Evolutionary conservation across 495 filamentous ascomycete genomes (phyloP).

Genomic region (Friedmanniomyces simplex): DNA sequence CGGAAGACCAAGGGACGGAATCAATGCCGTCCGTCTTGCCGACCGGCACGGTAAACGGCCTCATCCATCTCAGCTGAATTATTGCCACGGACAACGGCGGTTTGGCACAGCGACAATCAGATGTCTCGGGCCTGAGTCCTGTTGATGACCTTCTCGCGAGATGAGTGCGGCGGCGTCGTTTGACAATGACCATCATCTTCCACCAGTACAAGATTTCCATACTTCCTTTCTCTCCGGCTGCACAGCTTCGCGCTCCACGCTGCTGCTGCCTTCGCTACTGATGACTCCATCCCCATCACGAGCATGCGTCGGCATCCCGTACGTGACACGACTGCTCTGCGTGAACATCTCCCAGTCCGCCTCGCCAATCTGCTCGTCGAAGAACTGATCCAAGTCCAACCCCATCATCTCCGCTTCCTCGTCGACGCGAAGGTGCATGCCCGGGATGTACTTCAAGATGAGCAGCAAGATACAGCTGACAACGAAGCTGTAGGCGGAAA

Average conservation of each 20-base stretch:
- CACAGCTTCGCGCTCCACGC: background rate
- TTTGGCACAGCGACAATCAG: background rate
- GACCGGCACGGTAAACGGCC: too few species aligned
- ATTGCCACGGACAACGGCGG: background rate
- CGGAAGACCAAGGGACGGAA: too few species aligned
- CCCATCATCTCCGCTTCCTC: slow-evolving; percentile 49
- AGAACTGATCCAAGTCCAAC: slow-evolving; percentile 47
- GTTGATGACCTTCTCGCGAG: too few species aligned
- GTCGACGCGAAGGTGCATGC: slow-evolving; percentile 44
- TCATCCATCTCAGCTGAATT: background rate
- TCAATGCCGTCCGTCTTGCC: too few species aligned
- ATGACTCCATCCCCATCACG: background rate
- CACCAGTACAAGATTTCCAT: background rate
- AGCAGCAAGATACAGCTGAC: slow-evolving; percentile 45
- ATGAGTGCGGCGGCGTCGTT: too few species aligned
- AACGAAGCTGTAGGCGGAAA: slow-evolving; percentile 45
- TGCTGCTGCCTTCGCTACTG: slow-evolving; percentile 2
- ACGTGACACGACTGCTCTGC: background rate
- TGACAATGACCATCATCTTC: too few species aligned
- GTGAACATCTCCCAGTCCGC: slow-evolving; percentile 26
- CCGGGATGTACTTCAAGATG: slow-evolving; percentile 48
- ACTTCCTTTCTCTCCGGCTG: background rate
- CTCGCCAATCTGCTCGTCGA: slow-evolving; percentile 49
- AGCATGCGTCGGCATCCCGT: slow-evolving; percentile 1
- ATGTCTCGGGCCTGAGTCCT: too few species aligned